Conservation (phyloP, 345 rosid genomes). For the Microthlaspi erraticum region DNA sequence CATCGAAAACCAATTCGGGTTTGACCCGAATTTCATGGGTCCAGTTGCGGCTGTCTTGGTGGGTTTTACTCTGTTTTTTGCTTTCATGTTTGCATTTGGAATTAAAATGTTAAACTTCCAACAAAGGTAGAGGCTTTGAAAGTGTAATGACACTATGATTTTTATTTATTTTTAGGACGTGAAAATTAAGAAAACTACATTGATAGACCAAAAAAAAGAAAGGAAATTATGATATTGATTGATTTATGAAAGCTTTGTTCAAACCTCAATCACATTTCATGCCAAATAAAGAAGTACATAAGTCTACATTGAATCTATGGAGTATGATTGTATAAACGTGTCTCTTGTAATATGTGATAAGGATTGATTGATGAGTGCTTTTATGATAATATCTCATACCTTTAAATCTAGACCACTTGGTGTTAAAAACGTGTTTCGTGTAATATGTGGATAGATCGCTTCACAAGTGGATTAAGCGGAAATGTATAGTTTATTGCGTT, state of each 20-base stretch:
- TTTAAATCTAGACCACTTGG: slow-evolving; percentile 23
- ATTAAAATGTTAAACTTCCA: slow-evolving; percentile 84
- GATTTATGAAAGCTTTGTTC: not conserved
- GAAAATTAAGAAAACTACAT: not conserved
- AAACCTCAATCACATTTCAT: slow-evolving; percentile 5
- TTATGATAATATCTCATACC: not conserved
- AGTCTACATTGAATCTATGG: too few relatives aligned
- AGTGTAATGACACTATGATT: not conserved
- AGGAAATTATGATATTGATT: not conserved
- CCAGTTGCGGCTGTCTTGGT: slow-evolving; percentile 65
- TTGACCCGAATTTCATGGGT: slow-evolving; percentile 68
- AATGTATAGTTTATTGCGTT: slow-evolving; percentile 14
- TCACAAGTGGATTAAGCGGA: slow-evolving; percentile 17
- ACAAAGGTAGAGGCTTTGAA: slow-evolving; percentile 47
- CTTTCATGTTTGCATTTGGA: slow-evolving; percentile 74
- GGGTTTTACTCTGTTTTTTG: slow-evolving; percentile 66
- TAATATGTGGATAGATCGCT: slow-evolving; percentile 26
- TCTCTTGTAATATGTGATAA: too few relatives aligned
- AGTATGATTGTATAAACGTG: too few relatives aligned
- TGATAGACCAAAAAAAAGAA: not conserved
- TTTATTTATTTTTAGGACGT: not conserved
- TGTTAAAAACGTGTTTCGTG: slow-evolving; percentile 22
- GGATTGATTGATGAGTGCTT: not conserved
- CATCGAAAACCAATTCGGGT: slow-evolving; percentile 63
- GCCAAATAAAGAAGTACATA: not conserved